Evolutionary conservation across 345 rosid species (phyloP), one percentile per base, ranked within the genome.

Genomic region (Gossypium herbaceum): DNA sequence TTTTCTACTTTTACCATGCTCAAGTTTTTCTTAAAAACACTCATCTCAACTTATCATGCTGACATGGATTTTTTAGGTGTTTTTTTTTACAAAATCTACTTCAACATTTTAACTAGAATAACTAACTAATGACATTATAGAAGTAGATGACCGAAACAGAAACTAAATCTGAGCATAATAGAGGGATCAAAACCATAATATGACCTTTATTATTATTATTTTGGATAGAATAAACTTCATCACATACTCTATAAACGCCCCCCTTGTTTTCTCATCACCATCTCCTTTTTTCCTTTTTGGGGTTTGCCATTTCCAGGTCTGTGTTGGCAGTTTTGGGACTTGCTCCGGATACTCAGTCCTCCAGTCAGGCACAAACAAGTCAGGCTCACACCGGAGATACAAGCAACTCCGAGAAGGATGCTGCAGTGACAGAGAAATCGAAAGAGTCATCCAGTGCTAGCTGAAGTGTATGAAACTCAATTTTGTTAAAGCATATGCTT

Each of bases 311-410:
- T 65, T 74, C 64, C 75, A 94, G 98, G 81, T 93, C 98, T 64
- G 80, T 87, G 47, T 74, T 89, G 87, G 94, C 74, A 22, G 92
- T 87, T 82, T 84, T 93, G 74, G 99, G 99, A 82, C 86, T 93
- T 68, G 85, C 84, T 71, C 66, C 86, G 9, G 99, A 92, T 43
- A 78, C 91, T 19, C 94, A 89, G 79, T 67, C 84, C 68, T 80
- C 94, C 34, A 82, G 82, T 74, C 93, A 88, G 74, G 81, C 76
- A 44, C 87, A 79, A 68, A 54, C 84, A 20, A 85, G 82, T 79
- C 88, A 84, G 79, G 86, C 82, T 72, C 96, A 86, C 78, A 84
- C 85, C 0, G 89, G 74, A 10, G 91, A 91, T 73, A 77, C 88
- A 13, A 85, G 82, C 81, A 81, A 86, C 79, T 83, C 90, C 0